Conservation (phyloP, 2,329 filamentous ascomycete species). For the Colletotrichum coccodes region DNA sequence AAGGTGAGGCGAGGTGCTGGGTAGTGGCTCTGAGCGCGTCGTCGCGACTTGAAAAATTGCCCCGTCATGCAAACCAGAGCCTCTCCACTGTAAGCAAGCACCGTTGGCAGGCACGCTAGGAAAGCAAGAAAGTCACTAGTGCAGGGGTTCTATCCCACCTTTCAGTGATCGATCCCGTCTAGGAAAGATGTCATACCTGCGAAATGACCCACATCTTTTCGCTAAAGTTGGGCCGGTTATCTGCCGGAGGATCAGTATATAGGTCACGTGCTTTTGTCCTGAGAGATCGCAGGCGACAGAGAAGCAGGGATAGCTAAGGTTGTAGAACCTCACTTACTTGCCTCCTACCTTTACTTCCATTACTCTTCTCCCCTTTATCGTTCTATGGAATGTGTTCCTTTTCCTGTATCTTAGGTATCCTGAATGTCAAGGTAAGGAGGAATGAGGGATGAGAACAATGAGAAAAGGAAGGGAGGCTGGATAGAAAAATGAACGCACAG, state of each 20-base stretch:
- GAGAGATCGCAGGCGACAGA: not conserved
- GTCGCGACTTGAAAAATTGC: slow-evolving; percentile 35
- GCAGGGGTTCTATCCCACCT: slow-evolving; percentile 30
- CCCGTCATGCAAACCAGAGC: slow-evolving; percentile 32
- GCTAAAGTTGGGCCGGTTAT: slow-evolving; percentile 11
- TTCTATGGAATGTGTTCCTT: too few relatives aligned
- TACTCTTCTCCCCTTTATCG: too few relatives aligned
- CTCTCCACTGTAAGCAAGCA: slow-evolving; percentile 25
- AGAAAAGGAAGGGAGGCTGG: not conserved
- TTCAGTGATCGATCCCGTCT: slow-evolving; percentile 23
- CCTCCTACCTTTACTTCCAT: too few relatives aligned
- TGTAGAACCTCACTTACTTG: too few relatives aligned
- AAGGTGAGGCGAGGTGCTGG: not conserved
- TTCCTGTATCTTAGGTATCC: too few relatives aligned
- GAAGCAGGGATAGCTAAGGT: not conserved
- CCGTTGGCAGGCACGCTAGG: slow-evolving; percentile 11
- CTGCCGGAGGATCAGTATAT: slow-evolving; percentile 17
- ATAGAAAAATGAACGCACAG: not conserved
- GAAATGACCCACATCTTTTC: slow-evolving; percentile 14
- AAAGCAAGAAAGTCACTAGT: slow-evolving; percentile 27
- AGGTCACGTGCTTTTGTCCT: slow-evolving; percentile 8
- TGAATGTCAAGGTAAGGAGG: too few relatives aligned
- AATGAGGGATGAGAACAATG: too few relatives aligned
- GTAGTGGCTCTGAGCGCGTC: slow-evolving; percentile 24
- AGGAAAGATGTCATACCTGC: slow-evolving; percentile 29